Evolutionary conservation across 192 early-diverging fungal genomes (phyloP), one percentile per base, ranked within the genome.

Genomic region (Podila epigama): DNA sequence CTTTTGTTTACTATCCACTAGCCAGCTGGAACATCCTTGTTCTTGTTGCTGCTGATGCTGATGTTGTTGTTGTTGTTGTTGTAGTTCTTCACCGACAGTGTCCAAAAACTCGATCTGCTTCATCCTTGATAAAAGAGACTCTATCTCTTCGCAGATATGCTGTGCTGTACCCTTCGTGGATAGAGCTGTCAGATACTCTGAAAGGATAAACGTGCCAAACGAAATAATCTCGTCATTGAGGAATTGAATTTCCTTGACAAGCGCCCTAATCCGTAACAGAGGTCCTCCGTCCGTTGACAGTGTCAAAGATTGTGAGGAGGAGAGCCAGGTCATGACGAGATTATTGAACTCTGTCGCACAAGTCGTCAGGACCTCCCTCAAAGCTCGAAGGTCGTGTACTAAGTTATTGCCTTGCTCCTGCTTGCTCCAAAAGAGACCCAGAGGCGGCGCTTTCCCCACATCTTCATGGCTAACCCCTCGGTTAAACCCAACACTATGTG

Each of bases 391-490:
- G 22, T 75, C 72, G 2, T 60, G 58, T 15, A 68, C 32, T 15
- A 75, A 41, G 36, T 75, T 58, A n/a, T 27, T 54, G 33, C 72
- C 72, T 37, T 60, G 58, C 31, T 75, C 72, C 31, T 63, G 65
- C 32, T 68, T 68, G 35, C 51, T 42, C 72, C 72, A 75, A 53
- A 54, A 75, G 2, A 58, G 53, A 6, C 72, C 64, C 34, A 68
- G 37, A 25, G 65, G 10, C 0, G 64, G 72, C 4, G 53, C 60
- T 5, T 67, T 67, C 7, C 59, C 54, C 1, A 58, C 13, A 3
- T 29, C 36, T n/a, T 52, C 32, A 8, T 22, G 11, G 31, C 66
- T 60, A n/a, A 39, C n/a, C 22, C 44, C 37, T 8, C 72, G 64
- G 2, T 64, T 25, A 20, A 68, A 75, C 5, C 72, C 72, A 6